These are phyloP conservation scores for Eustoma russellianum DNA, from an alignment of 257 asterid genomes.

Conservation along the genomic window DNA sequence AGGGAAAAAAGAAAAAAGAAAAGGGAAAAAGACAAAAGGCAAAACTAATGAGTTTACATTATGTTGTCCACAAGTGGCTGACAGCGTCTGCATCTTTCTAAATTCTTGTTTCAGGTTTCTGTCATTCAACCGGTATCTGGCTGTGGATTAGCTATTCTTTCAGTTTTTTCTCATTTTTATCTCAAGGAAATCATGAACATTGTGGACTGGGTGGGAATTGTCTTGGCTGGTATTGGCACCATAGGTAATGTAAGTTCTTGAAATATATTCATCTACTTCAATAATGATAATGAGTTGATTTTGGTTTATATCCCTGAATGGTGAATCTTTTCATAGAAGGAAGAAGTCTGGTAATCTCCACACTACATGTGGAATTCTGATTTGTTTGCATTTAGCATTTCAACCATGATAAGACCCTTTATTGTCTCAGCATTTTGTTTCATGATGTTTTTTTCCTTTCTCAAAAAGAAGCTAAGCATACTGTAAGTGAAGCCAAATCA, in stretches of 20 bases:
- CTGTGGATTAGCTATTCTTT: conserved; percentile 97
- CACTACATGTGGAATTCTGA: background rate
- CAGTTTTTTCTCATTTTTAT: conserved; percentile 93
- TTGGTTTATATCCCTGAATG: background rate
- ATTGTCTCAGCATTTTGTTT: no score
- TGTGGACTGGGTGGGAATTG: conserved; percentile 92
- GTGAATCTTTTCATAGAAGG: background rate
- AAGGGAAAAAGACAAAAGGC: no score
- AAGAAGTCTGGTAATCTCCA: background rate
- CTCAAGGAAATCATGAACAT: conserved; percentile 90
- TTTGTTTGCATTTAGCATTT: background rate
- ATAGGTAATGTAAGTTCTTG: conserved; percentile 65
- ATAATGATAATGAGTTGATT: background rate
- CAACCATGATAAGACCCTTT: background rate
- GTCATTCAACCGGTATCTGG: conserved; percentile 99
- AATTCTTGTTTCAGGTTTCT: conserved; percentile 48
- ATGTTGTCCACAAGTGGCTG: background rate
- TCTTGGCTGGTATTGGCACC: conserved; percentile 92
- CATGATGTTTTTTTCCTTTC: no score
- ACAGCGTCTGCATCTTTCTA: conserved; percentile 6
- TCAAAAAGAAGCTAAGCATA: no score
- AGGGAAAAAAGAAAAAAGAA: no score
- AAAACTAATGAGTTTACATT: no score
- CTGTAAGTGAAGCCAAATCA: no score
- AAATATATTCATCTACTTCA: background rate